Evolutionary conservation across 1,139 yeast species (phyloP), one percentile per base, ranked within the genome.

Genomic region (Blastobotrys persicus): DNA sequence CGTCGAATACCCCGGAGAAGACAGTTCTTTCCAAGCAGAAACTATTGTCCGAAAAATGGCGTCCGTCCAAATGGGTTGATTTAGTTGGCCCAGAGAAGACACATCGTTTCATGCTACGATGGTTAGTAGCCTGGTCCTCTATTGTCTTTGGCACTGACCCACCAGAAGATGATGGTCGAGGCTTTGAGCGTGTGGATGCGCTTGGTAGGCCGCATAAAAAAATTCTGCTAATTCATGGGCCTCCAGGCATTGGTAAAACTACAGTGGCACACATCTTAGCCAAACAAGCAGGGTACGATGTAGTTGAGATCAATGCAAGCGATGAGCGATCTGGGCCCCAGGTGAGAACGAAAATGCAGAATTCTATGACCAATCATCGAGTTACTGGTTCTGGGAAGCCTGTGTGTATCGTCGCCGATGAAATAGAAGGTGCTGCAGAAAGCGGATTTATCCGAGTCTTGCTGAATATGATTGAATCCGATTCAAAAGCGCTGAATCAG

Each of bases 181-280:
- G 42, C 17, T 44, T 47, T 4, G 52, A 47, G n/a, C 31, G 45
- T 31, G 45, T 52, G 38, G 57, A 51, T 47, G 41, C 43, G 3
- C 44, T 48, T 50, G 63, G 54, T 28, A 74, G 98, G 45, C 98
- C 98, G 0, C 70, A 67, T n/a, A 76, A 75, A 48, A 85, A 81
- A 57, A 75, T 92, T 0, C 64, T 92, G 35, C 70, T 92, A 44
- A 77, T 92, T 2, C 88, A 85, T 63, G 98, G 98, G 0, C 95
- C 97, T 0, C 91, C 96, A 0, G 98, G 98, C 1, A 77, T 87
- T n/a, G 98, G 98, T 4, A 92, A 92, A 65, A 92, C 98, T 0
- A 81, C 95, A 0, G 83, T 89, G 2, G 89, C 94, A 0, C 96
- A 91, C 64, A 78, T 88, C 1, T 77, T 89, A 34, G 95, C 96